Conservation (phyloP, 306 rosid species). For the Senna siamea region DNA sequence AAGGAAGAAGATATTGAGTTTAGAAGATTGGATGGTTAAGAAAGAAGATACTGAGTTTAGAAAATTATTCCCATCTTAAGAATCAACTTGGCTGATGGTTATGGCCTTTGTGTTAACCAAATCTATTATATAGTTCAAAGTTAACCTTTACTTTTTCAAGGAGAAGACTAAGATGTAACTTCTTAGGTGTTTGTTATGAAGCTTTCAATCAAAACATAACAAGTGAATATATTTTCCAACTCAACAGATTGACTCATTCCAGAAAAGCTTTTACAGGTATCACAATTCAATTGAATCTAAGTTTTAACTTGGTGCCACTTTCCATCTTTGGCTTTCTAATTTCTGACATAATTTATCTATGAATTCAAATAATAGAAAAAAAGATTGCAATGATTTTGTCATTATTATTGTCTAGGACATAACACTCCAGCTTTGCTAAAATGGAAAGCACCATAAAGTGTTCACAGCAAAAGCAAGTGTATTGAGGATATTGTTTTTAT, state of each 20-base stretch:
- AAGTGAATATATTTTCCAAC: no score
- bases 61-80: slow-evolving; percentile 6
- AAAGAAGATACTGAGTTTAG: background rate
- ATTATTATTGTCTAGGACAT: slow-evolving; percentile 5
- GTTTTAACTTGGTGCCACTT: background rate
- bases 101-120: no score
- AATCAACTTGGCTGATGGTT: background rate
- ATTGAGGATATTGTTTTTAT: slow-evolving; percentile 12
- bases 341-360: slow-evolving; percentile 24
- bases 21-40: no score
- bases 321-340: slow-evolving; percentile 11
- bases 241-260: background rate
- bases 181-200: background rate
- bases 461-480: slow-evolving; percentile 5
- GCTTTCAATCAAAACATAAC: background rate
- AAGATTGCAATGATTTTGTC: slow-evolving; percentile 12
- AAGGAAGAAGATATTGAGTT: no score
- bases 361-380: background rate
- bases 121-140: no score
- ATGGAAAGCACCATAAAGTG: slow-evolving; percentile 17
- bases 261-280: background rate
- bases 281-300: background rate
- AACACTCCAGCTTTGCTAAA: slow-evolving; percentile 13
- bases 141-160: no score
- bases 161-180: background rate